Conservation (phyloP, 2,329 filamentous ascomycete genomes). For the Calonectria honghensis region DNA sequence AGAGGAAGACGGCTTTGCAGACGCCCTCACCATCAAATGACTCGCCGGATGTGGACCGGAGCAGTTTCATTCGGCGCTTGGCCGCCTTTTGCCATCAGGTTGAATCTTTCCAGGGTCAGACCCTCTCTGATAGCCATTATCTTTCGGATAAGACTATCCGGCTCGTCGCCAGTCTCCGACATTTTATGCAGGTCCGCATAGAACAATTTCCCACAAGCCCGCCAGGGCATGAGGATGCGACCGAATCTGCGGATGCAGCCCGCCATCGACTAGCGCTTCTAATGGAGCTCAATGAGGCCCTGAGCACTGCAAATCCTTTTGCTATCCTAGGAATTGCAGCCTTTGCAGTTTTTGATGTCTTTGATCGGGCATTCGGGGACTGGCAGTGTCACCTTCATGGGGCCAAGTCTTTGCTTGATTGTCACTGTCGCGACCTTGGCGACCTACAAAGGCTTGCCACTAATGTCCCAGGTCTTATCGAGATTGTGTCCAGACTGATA, state of each 20-base stretch:
- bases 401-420: constrained; percentile 63
- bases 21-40: not conserved
- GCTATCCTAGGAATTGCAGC: constrained; percentile 66
- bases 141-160: constrained; percentile 48
- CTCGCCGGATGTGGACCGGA: constrained; percentile 42
- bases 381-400: constrained; percentile 64
- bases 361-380: constrained; percentile 62
- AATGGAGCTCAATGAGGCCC: constrained; percentile 61
- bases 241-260: constrained; percentile 46
- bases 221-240: constrained; percentile 5
- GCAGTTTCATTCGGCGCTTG: constrained; percentile 50
- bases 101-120: constrained; percentile 44
- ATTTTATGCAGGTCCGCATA: constrained; percentile 49
- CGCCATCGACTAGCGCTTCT: constrained; percentile 58
- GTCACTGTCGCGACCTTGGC: constrained; percentile 59
- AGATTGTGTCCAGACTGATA: constrained; percentile 62
- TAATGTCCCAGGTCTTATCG: constrained; percentile 59
- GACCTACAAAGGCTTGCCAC: constrained; percentile 60
- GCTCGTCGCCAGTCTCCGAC: constrained; percentile 52
- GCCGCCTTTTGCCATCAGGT: constrained; percentile 53
- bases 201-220: not conserved
- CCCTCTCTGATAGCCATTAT: constrained; percentile 24
- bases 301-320: constrained; percentile 63
- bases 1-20: not conserved
- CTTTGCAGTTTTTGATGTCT: constrained; percentile 66